Base-by-base conservation (phyloP, 208 protist species). In the Acanthamoeba lenticulata region DNA sequence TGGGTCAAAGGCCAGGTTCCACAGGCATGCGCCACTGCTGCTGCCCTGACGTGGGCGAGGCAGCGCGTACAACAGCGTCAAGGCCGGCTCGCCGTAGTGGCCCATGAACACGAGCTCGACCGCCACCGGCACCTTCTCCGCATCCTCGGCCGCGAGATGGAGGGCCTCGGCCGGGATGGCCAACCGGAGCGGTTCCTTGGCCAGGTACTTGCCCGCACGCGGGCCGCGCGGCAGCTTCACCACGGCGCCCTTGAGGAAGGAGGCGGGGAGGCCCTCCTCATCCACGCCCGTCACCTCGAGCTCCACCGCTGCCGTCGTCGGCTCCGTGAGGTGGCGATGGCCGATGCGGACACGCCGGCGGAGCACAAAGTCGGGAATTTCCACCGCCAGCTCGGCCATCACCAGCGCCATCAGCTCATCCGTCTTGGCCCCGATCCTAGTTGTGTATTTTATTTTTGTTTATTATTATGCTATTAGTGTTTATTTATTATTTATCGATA, bases 41-140 rank as follows among this genome's bases (percentile, higher is more conserved):
- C n/a, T n/a, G 47, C 47, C 15, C 9, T 52, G 47, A 52, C 9
- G 9, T 5, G 47, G 47, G 9, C 15, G 47, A 52, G 47, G 47
- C n/a, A 77, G 67, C 15, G 27, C 38, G 72, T 83, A 49, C 7
- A 44, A 4, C 72, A 83, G 36, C 38, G 72, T 83, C 7, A 47
- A 11, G 42, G 32, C 24, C 4, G 90, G 90, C 49, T 94, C 90
- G 6, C 83, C 38, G 77, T 94, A 94, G 77, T 94, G 57, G 4
- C 90, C 90, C 90, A 94, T 94, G n/a, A 81, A 94, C 15, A 62
- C 40, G 5, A 93, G 27, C 38, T 69, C 60, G 6, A 69, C 60
- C 19, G 21, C 19, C 13, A 93, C 40, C 29, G 5, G 5, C 60
- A 62, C 55, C 32, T 38, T 9, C 6, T 27, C 32, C n/a, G 13